Base-by-base conservation (phyloP, 2,329 filamentous ascomycete genomes). In the Ophiostoma tasmaniense region DNA sequence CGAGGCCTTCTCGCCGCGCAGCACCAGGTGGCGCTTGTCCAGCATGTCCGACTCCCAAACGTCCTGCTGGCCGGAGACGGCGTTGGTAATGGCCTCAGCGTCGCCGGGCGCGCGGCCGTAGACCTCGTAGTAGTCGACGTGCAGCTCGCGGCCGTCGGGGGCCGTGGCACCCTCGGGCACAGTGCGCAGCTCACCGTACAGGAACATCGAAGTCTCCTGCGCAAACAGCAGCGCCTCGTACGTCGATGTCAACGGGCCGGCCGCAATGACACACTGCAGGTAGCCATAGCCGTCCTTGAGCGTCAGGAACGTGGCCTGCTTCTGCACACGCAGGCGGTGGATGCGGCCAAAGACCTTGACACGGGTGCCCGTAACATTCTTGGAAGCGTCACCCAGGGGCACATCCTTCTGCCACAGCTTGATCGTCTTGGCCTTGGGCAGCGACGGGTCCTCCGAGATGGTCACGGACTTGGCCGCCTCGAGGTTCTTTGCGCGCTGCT, bases 51-150 rank as follows among this genome's bases (percentile, higher is more conserved):
- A 74, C 67, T 81, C 78, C 79, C 79, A 80, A 67, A 71, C 85
- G 82, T 80, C 91, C 88, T 75, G 88, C 87, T 75, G 88, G 84
- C 90, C 77, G 66, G 78, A 76, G 1, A 81, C 81, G 39, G 87
- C 85, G 85, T 93, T 97, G 83, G 92, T 95, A 77, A 97, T 93
- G 75, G 93, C 91, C 72, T 97, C 93, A 71, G 94, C 91, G 75
- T 92, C 93, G 72, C 92, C 90, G 52, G 92, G 90, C 55, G 93
- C 92, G 75, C 85, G 75, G 88, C 90, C 71, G 91, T 88, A 71
- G 37, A 73, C 70, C 67, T 87, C 85, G 83, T 90, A 97, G 83
- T 89, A 97, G 80, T 97, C 93, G 74, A 91, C 93, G 76, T 94
- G 92, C 66, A 97, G 84, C 80, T 97, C 93, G 73, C 94, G 91